phyloP scores from a whole-genome alignment of 2,329 filamentous ascomycete species.

The Xylaria sp. region DNA sequence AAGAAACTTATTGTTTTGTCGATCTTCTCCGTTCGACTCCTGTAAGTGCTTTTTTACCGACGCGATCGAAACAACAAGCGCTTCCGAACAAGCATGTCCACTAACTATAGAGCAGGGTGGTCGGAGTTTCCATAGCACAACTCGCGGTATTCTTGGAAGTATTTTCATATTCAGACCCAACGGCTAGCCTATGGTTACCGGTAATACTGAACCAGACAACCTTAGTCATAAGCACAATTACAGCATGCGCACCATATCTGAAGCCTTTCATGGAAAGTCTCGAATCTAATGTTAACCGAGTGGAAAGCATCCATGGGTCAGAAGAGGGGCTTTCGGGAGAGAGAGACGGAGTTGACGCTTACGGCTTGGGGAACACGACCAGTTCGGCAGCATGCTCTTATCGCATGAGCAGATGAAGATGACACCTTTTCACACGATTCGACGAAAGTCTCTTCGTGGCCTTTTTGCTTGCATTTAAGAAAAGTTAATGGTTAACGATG shows the following conservation, averaged over 20 bases:
- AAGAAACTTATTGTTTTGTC: slow-evolving; percentile 7
- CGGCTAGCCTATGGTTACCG: neutral
- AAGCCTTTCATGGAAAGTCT: slow-evolving; percentile 26
- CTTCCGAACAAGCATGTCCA: neutral
- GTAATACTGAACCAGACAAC: slow-evolving; percentile 12
- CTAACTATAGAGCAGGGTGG: neutral
- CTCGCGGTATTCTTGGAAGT: slow-evolving; percentile 1
- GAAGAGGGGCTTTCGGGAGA: slow-evolving; percentile 12
- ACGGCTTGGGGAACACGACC: neutral
- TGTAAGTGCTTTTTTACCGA: slow-evolving; percentile 4
- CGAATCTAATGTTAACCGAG: slow-evolving; percentile 15
- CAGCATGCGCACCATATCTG: slow-evolving; percentile 23
- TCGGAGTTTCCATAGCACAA: slow-evolving; percentile 12
- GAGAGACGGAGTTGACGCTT: neutral
- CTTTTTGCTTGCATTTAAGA: neutral
- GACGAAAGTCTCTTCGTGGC: neutral
- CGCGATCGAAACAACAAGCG: neutral
- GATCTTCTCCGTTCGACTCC: slow-evolving; percentile 18
- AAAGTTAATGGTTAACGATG: neutral
- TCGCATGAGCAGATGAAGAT: neutral
- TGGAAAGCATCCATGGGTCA: slow-evolving; percentile 11
- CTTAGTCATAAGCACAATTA: slow-evolving; percentile 9
- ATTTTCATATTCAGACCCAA: slow-evolving; percentile 5
- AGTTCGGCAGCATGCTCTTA: neutral
- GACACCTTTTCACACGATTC: neutral